These are phyloP conservation scores for Pouteria campechiana DNA, from an alignment of 179 eudicot genomes.

Conservation along the genomic window DNA sequence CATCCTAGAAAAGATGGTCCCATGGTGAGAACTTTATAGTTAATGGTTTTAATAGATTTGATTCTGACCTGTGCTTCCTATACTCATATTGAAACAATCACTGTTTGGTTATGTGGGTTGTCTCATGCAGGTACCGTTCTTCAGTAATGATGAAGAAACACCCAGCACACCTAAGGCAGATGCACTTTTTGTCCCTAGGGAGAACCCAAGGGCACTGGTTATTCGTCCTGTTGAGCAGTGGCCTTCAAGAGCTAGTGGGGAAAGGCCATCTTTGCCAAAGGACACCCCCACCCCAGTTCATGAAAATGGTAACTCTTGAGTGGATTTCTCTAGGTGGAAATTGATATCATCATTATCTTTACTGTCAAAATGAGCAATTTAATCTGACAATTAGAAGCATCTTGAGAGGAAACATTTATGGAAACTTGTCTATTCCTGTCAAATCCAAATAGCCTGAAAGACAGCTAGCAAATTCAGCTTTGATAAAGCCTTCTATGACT, in stretches of 20 bases:
- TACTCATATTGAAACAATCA: not conserved
- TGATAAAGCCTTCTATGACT: too few relatives aligned
- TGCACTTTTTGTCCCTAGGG: conserved; percentile 88
- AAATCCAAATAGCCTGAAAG: too few relatives aligned
- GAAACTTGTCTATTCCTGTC: too few relatives aligned
- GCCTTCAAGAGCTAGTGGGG: conserved; percentile 39
- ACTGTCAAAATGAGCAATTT: too few relatives aligned
- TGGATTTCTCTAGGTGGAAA: conserved; percentile 1
- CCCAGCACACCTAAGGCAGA: conserved; percentile 86
- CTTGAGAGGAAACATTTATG: too few relatives aligned
- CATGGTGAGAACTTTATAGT: conserved; percentile 32
- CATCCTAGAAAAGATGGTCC: conserved; percentile 65
- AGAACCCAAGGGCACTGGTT: conserved; percentile 87
- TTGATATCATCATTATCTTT: too few relatives aligned
- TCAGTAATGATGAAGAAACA: conserved; percentile 75
- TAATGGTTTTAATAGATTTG: not conserved
- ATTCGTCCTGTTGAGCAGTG: conserved; percentile 77
- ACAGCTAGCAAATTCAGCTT: too few relatives aligned
- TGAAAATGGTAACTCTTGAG: conserved; percentile 51
- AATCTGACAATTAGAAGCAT: too few relatives aligned
- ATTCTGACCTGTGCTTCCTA: not conserved
- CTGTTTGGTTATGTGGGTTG: not conserved
- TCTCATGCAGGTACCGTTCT: conserved; percentile 68
- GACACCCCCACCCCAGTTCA: conserved; percentile 19
- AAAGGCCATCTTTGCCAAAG: conserved; percentile 36